Conservation (phyloP, 2,329 filamentous ascomycete genomes). For the Bipolaris zeicola region DNA sequence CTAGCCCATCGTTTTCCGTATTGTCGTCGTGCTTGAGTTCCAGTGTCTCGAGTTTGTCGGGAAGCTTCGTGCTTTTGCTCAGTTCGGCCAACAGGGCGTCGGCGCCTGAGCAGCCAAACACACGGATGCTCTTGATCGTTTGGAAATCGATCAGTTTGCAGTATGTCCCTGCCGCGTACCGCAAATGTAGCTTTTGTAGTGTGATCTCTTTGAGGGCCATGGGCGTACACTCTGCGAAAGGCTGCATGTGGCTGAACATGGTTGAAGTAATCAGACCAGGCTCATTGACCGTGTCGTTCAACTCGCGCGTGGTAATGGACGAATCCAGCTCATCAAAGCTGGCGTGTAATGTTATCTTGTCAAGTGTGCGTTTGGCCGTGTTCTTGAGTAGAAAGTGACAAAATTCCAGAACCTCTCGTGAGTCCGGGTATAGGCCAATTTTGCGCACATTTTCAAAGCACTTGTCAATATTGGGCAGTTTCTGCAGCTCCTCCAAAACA, state of each 20-base stretch:
- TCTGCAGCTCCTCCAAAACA: constrained; percentile 51
- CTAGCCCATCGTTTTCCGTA: constrained; percentile 53
- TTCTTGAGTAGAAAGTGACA: constrained; percentile 53
- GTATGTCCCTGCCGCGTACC: constrained; percentile 56
- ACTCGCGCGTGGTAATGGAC: constrained; percentile 46
- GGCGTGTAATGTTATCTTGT: constrained; percentile 56
- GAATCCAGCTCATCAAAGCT: constrained; percentile 51
- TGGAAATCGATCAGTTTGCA: constrained; percentile 55
- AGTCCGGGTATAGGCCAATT: constrained; percentile 56
- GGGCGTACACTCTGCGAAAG: constrained; percentile 55
- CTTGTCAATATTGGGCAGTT: constrained; percentile 48
- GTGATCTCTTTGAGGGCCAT: constrained; percentile 52
- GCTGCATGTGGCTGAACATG: constrained; percentile 55
- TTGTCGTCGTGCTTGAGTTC: constrained; percentile 58
- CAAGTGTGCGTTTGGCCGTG: constrained; percentile 44
- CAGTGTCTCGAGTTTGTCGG: constrained; percentile 52
- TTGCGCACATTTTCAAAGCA: constrained; percentile 52
- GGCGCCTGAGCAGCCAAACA: constrained; percentile 54
- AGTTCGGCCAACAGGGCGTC: constrained; percentile 56
- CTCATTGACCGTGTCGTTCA: constrained; percentile 55
- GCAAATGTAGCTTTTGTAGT: constrained; percentile 53
- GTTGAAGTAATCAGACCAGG: constrained; percentile 55
- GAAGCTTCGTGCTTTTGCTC: constrained; percentile 53
- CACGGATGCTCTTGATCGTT: constrained; percentile 49
- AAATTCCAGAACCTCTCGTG: constrained; percentile 51